A percentile compares a stretch with the other conserved stretches of the same genome.
phyloP scores from a whole-genome alignment of 164 flowering plant genomes.

The Litsea cubeba region DNA sequence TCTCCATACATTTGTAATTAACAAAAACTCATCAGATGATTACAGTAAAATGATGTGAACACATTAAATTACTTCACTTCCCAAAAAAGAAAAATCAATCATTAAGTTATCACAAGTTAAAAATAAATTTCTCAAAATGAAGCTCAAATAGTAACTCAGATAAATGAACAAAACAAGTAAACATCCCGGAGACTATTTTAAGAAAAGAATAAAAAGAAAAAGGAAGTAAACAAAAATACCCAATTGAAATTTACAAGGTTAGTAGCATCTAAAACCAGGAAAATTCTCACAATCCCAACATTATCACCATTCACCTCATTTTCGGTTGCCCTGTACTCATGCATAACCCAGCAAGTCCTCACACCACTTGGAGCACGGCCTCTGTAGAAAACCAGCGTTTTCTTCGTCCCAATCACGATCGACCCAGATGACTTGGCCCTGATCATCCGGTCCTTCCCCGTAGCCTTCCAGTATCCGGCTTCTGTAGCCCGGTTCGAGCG shows the following conservation, averaged over 20 bases:
- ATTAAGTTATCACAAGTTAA: not conserved
- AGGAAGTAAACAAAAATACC: not conserved
- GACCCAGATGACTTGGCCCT: slow-evolving; percentile 19
- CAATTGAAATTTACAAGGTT: not conserved
- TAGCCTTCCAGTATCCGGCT: slow-evolving; percentile 78
- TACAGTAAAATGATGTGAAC: too few species aligned
- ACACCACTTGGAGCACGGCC: slow-evolving; percentile 72
- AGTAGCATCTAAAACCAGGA: not conserved
- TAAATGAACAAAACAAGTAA: not conserved
- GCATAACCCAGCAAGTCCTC: slow-evolving; percentile 69
- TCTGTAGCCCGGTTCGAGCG: slow-evolving; percentile 64
- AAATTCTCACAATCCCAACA: slow-evolving; percentile 36
- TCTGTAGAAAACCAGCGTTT: slow-evolving; percentile 60
- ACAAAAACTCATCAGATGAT: too few species aligned
- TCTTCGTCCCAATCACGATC: slow-evolving; percentile 55
- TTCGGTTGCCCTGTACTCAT: slow-evolving; percentile 59
- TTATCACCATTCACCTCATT: slow-evolving; percentile 41
- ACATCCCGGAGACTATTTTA: not conserved
- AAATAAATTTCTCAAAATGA: not conserved
- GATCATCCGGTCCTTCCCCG: slow-evolving; percentile 65
- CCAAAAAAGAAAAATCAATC: not conserved
- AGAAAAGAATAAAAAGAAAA: not conserved
- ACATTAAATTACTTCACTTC: not conserved
- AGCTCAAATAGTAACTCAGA: too few species aligned
- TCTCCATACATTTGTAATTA: too few species aligned